These are phyloP conservation scores for Fusarium cyanostomum DNA, from an alignment of 2,329 filamentous ascomycete genomes.

Conservation along the genomic window DNA sequence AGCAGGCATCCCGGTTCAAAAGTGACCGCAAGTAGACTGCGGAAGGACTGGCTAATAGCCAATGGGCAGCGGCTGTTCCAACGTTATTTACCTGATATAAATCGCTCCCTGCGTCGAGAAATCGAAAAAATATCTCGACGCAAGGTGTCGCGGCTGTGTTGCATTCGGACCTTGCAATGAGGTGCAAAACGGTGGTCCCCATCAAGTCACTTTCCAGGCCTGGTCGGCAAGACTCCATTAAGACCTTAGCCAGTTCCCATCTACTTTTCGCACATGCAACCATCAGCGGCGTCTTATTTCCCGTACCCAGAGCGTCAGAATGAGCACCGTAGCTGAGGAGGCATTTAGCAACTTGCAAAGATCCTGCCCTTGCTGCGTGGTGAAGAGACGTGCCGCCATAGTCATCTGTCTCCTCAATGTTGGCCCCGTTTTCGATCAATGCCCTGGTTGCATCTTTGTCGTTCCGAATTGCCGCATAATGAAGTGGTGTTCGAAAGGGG, in stretches of 20 bases:
- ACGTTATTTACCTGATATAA: rapidly evolving
- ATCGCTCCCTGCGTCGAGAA: neutral
- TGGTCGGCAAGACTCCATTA: neutral
- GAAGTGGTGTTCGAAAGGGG: neutral
- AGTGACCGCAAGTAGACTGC: neutral
- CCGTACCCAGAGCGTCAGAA: neutral
- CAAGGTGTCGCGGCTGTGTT: no score
- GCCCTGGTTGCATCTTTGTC: neutral
- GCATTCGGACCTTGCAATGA: neutral
- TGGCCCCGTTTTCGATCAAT: neutral
- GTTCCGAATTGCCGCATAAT: neutral
- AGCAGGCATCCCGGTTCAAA: neutral
- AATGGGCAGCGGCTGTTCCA: neutral
- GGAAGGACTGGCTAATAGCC: neutral
- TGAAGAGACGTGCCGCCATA: neutral
- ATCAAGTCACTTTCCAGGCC: neutral
- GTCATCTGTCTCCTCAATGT: neutral
- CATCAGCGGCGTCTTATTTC: neutral
- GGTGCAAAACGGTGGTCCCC: neutral
- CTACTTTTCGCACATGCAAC: rapidly evolving
- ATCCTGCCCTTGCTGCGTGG: neutral
- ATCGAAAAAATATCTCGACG: neutral
- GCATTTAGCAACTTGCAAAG: neutral
- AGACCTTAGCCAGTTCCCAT: neutral
- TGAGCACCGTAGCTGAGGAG: neutral